These are phyloP conservation scores for Acacia acuminata DNA, from an alignment of 306 rosid genomes.

Conservation along the genomic window DNA sequence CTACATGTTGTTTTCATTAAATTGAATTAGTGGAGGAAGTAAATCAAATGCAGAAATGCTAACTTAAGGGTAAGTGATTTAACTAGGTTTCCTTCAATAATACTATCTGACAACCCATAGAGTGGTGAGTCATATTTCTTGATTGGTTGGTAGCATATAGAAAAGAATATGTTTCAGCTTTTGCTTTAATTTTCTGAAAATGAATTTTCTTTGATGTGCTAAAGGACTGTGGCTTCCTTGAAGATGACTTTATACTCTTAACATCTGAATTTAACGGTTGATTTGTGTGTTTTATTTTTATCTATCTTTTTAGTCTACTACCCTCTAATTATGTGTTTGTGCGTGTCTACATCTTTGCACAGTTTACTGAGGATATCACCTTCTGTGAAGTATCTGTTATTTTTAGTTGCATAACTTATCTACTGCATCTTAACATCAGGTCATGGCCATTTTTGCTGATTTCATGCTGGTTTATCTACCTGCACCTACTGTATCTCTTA, in stretches of 20 bases:
- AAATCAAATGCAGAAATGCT: not conserved
- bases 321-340: not conserved
- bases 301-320: not conserved
- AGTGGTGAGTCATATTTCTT: not conserved
- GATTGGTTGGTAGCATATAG: not conserved
- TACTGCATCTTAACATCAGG: constrained; percentile 42
- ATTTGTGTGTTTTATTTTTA: not conserved
- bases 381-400: constrained; percentile 5
- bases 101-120: not conserved
- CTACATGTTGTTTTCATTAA: not conserved
- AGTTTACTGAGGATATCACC: constrained; percentile 6
- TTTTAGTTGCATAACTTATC: constrained; percentile 6
- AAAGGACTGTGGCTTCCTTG: not conserved
- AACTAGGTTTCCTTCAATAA: constrained; percentile 5
- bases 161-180: not conserved
- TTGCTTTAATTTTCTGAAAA: not conserved
- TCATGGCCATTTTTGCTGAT: constrained; percentile 94
- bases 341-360: constrained; percentile 4
- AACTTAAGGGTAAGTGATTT: not conserved
- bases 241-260: not conserved
- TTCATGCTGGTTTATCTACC: constrained; percentile 94
- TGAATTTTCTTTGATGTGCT: constrained; percentile 20
- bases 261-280: not conserved
- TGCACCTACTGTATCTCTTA: constrained; percentile 89
- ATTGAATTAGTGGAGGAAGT: constrained; percentile 4